These are phyloP conservation scores for Erysimum cheiri DNA, from an alignment of 441 rosid species.

Conservation along the genomic window DNA sequence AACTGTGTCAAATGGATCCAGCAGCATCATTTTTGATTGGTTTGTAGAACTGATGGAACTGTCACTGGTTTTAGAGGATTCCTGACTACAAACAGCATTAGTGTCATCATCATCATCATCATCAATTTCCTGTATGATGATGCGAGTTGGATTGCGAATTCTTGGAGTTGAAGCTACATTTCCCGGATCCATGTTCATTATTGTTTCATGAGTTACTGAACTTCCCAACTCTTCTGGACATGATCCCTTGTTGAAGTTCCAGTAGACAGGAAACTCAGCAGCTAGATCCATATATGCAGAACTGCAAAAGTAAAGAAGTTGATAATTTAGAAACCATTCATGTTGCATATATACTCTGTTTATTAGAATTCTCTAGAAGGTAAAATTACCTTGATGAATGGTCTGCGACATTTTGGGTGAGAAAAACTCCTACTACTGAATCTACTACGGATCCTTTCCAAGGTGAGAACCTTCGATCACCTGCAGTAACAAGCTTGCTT, in stretches of 20 bases:
- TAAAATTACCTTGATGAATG: slow-evolving; percentile 65
- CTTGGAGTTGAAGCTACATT: slow-evolving; percentile 44
- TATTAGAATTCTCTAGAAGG: slow-evolving; percentile 17
- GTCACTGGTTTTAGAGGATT: slow-evolving; percentile 45
- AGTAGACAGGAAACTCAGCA: slow-evolving; percentile 54
- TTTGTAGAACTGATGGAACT: slow-evolving; percentile 34
- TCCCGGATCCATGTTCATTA: slow-evolving; percentile 46
- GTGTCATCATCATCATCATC: slow-evolving; percentile 53
- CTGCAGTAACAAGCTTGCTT: slow-evolving; percentile 42
- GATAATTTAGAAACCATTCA: slow-evolving; percentile 26
- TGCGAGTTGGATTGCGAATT: slow-evolving; percentile 51
- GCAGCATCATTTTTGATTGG: slow-evolving; percentile 41
- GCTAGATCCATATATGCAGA: slow-evolving; percentile 74
- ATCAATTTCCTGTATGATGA: slow-evolving; percentile 50
- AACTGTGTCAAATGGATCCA: slow-evolving; percentile 3
- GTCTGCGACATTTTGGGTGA: slow-evolving; percentile 71
- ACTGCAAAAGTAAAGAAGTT: slow-evolving; percentile 47
- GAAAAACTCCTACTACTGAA: slow-evolving; percentile 73
- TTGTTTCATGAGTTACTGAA: slow-evolving; percentile 48
- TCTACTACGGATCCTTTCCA: slow-evolving; percentile 78
- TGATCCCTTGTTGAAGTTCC: slow-evolving; percentile 29
- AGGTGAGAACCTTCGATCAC: slow-evolving; percentile 66
- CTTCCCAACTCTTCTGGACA: slow-evolving; percentile 48
- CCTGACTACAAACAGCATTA: slow-evolving; percentile 54
- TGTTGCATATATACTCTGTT: background rate